Conservation (phyloP, 23 red algal species). For the Pyropia haitanensis region DNA sequence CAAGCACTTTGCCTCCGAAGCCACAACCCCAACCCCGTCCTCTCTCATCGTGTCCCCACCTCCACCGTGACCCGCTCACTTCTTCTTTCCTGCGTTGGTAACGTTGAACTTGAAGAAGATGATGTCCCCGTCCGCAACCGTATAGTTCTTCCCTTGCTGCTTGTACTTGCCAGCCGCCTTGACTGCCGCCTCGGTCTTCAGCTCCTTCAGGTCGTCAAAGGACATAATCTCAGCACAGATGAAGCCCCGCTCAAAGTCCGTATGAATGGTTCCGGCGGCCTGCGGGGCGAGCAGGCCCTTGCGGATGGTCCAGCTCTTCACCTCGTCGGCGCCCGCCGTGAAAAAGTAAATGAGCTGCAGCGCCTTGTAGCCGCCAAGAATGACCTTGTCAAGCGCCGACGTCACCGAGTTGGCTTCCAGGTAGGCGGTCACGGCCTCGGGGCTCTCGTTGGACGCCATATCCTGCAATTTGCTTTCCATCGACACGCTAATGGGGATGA, state of each 20-base stretch:
- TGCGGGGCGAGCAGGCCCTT: slow-evolving; percentile 84
- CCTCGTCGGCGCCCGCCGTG: slow-evolving; percentile 88
- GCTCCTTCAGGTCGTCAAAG: slow-evolving; percentile 68
- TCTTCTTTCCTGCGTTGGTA: slow-evolving; percentile 18
- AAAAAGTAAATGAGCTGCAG: slow-evolving; percentile 92
- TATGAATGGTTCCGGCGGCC: slow-evolving; percentile 94
- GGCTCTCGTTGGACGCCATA: slow-evolving; percentile 37
- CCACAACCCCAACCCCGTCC: too few species aligned
- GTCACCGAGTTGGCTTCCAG: slow-evolving; percentile 25
- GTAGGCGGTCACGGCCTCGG: slow-evolving; percentile 32
- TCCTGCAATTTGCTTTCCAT: slow-evolving; percentile 73
- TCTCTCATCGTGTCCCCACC: too few species aligned
- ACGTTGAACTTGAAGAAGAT: slow-evolving; percentile 84
- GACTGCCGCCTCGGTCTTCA: slow-evolving; percentile 52
- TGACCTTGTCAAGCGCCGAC: slow-evolving; percentile 68
- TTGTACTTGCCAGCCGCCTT: slow-evolving; percentile 93
- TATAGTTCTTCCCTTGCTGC: slow-evolving; percentile 87
- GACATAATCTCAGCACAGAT: slow-evolving; percentile 89
- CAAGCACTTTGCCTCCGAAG: too few species aligned
- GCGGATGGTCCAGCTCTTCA: slow-evolving; percentile 89
- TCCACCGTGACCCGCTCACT: not conserved
- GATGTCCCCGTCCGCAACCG: slow-evolving; percentile 87
- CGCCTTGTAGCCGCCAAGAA: slow-evolving; percentile 55
- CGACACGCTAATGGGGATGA: slow-evolving; percentile 76
- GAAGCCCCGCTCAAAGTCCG: slow-evolving; percentile 95